phyloP scores from a whole-genome alignment of 805 yeast genomes.

The Komagataella populi region DNA sequence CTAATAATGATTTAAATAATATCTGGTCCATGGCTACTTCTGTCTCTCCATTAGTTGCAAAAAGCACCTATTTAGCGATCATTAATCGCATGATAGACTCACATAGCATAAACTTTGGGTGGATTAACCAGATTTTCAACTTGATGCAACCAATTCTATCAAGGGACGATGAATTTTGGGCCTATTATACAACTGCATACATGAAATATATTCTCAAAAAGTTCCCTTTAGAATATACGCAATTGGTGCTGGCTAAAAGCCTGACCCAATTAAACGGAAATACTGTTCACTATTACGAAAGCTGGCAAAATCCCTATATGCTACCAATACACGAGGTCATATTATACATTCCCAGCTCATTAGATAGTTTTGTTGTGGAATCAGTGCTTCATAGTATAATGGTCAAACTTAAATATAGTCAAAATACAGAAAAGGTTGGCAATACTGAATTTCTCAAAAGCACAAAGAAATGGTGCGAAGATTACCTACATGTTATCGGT shows the following conservation, averaged over 20 bases:
- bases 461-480: background rate
- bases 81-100: constrained; percentile 14
- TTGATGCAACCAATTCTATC: constrained; percentile 4
- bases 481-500: background rate
- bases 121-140: constrained; percentile 10
- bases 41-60: constrained; percentile 9
- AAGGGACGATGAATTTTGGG: constrained; percentile 13
- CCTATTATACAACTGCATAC: constrained; percentile 14
- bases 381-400: background rate
- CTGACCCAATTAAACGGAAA: background rate
- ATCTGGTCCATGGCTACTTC: constrained; percentile 16
- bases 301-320: background rate
- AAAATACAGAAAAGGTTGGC: background rate
- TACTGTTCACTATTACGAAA: background rate
- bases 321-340: background rate
- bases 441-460: background rate
- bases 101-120: constrained; percentile 10
- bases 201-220: constrained; percentile 16
- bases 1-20: constrained; percentile 3
- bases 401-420: background rate
- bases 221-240: constrained; percentile 3
- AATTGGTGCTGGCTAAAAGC: background rate
- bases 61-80: constrained; percentile 14
- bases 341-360: background rate
- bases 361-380: background rate